A percentile compares a stretch with the other conserved stretches of the same genome.
phyloP scores from a whole-genome alignment of 371 early-diverging fungal species.

The Mortierella sp. region DNA sequence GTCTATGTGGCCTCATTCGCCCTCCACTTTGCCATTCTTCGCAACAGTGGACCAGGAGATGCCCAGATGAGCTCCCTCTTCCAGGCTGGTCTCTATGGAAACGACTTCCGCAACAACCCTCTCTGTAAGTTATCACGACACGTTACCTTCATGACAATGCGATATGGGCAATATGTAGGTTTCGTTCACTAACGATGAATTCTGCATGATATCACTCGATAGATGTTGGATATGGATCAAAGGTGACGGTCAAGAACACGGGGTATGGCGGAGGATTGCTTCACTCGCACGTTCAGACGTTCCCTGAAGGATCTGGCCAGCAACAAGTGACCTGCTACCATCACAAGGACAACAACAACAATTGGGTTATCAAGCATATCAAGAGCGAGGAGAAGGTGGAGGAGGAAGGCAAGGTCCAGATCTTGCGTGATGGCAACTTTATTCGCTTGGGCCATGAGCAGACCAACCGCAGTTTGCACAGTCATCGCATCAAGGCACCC shows the following conservation, averaged over 20 bases:
- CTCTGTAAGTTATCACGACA: conserved; percentile 77
- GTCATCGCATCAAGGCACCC: conserved; percentile 87
- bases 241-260: conserved; percentile 90
- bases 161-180: too few species aligned
- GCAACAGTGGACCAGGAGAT: conserved; percentile 94
- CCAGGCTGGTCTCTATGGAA: conserved; percentile 95
- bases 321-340: conserved; percentile 99
- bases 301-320: conserved; percentile 94
- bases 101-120: conserved; percentile 84
- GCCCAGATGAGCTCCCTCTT: conserved; percentile 99
- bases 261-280: conserved; percentile 95
- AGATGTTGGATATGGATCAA: conserved; percentile 97
- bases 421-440: conserved; percentile 85
- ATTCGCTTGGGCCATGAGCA: conserved; percentile 85
- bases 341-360: conserved; percentile 98
- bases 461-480: conserved; percentile 88
- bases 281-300: conserved; percentile 97
- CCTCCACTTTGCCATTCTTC: conserved; percentile 94
- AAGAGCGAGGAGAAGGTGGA: conserved; percentile 40
- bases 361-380: conserved; percentile 82
- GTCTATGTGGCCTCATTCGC: conserved; percentile 94
- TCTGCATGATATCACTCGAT: too few species aligned
- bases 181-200: too few species aligned
- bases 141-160: too few species aligned
- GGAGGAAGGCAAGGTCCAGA: conserved; percentile 62